These are phyloP conservation scores for Clonostachys sp. DNA, from an alignment of 2,329 filamentous ascomycete species.

Conservation along the genomic window DNA sequence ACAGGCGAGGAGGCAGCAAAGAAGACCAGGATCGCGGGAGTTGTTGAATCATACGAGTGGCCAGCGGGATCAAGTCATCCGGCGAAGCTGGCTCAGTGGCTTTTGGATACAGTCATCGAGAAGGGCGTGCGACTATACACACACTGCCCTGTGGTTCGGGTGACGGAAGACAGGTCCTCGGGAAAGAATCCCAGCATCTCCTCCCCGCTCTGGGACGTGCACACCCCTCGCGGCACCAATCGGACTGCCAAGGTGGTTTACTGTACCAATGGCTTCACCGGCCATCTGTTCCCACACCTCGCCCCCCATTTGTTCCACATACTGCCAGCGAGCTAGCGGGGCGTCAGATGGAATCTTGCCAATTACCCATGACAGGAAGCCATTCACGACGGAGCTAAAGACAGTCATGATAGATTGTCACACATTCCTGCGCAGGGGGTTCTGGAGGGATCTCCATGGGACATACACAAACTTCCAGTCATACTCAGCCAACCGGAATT, in stretches of 20 bases:
- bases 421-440: too few species aligned
- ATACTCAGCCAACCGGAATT: too few species aligned
- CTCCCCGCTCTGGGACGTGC: neutral
- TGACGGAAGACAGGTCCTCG: neutral
- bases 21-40: slow-evolving; percentile 27
- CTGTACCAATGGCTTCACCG: neutral
- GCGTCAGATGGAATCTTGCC: too few species aligned
- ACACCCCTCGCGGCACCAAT: neutral
- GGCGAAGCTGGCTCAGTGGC: slow-evolving; percentile 41
- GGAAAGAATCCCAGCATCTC: neutral
- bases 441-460: too few species aligned
- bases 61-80: slow-evolving; percentile 42
- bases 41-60: slow-evolving; percentile 43
- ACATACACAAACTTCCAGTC: too few species aligned
- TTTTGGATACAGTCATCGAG: slow-evolving; percentile 27
- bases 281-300: neutral
- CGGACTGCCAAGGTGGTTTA: neutral
- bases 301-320: neutral
- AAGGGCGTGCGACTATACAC: slow-evolving; percentile 29
- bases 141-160: neutral
- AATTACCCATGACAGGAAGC: too few species aligned
- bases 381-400: too few species aligned
- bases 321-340: too few species aligned
- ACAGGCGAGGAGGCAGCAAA: neutral
- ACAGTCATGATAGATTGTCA: too few species aligned